Conservation (phyloP, 169 alveolate genomes). For the Toxoplasma gondii region DNA sequence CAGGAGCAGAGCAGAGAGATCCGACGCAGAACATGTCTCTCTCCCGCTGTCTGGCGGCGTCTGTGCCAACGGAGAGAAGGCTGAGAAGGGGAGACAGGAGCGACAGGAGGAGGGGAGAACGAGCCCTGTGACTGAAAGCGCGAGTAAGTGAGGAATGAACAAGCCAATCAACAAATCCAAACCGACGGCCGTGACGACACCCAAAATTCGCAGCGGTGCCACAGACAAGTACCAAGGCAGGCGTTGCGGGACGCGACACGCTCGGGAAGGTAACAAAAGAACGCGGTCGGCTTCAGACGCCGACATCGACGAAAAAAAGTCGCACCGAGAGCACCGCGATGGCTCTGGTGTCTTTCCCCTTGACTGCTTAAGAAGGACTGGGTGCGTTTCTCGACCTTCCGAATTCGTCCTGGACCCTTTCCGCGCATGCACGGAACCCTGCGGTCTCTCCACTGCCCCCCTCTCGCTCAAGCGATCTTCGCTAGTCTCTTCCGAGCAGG, state of each 20-base stretch:
- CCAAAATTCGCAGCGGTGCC: conserved; percentile 38
- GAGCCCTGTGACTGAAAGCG: conserved; percentile 36
- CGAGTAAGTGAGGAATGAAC: conserved; percentile 55
- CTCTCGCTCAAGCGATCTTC: conserved; percentile 13
- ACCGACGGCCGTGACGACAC: conserved; percentile 19
- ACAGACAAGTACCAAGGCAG: conserved; percentile 39
- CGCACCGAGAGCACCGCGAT: conserved; percentile 44
- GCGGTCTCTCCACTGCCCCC: conserved; percentile 32
- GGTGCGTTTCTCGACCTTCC: neutral
- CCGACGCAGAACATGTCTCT: neutral
- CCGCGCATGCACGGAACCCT: conserved; percentile 32
- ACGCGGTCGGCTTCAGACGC: neutral
- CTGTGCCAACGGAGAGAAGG: neutral
- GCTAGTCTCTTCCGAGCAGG: neutral
- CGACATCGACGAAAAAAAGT: conserved; percentile 23
- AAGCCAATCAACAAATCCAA: conserved; percentile 57
- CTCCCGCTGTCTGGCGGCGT: neutral
- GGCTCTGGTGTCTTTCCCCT: conserved; percentile 53
- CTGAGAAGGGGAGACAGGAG: neutral
- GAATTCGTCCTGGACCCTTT: conserved; percentile 26
- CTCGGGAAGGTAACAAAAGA: conserved; percentile 25
- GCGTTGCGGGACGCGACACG: conserved; percentile 21
- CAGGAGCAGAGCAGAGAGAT: neutral
- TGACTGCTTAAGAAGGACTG: neutral
- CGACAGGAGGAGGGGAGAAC: conserved; percentile 34